phyloP scores from a whole-genome alignment of 1,284 basidiomycete genomes.

The Cutaneotrichosporon arboriforme region DNA sequence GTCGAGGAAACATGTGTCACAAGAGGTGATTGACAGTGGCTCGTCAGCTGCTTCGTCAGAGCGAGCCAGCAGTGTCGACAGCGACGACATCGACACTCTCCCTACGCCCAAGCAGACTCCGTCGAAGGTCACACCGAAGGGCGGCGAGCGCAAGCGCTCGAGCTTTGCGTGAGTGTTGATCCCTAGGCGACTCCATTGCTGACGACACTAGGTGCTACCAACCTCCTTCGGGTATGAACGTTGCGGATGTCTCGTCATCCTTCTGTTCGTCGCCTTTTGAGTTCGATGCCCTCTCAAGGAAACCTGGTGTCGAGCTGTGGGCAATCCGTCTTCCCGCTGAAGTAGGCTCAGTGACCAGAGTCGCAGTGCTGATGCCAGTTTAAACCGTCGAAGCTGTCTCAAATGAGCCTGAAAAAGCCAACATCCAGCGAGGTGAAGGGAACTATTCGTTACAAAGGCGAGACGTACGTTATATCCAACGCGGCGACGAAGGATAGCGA shows the following conservation, averaged over 20 bases:
- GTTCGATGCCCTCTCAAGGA: constrained; percentile 32
- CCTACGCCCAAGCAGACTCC: neutral
- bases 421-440: constrained; percentile 8
- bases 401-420: constrained; percentile 13
- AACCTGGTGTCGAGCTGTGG: constrained; percentile 40
- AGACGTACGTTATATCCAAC: constrained; percentile 25
- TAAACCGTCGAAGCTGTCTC: constrained; percentile 35
- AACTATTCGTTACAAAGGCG: constrained; percentile 29
- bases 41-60: too few species aligned
- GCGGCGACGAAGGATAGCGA: constrained; percentile 13
- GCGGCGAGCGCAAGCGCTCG: neutral
- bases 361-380: constrained; percentile 22
- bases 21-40: too few species aligned
- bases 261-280: constrained; percentile 38
- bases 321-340: constrained; percentile 42
- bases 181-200: too few species aligned
- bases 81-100: neutral
- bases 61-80: neutral
- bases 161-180: neutral
- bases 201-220: constrained; percentile 16
- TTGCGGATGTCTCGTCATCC: constrained; percentile 20
- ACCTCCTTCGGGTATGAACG: constrained; percentile 39
- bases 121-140: neutral
- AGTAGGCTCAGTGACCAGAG: constrained; percentile 21
- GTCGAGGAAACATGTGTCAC: too few species aligned